phyloP scores from a whole-genome alignment of 2,329 filamentous ascomycete species.

The Pseudogymnoascus sp. region DNA sequence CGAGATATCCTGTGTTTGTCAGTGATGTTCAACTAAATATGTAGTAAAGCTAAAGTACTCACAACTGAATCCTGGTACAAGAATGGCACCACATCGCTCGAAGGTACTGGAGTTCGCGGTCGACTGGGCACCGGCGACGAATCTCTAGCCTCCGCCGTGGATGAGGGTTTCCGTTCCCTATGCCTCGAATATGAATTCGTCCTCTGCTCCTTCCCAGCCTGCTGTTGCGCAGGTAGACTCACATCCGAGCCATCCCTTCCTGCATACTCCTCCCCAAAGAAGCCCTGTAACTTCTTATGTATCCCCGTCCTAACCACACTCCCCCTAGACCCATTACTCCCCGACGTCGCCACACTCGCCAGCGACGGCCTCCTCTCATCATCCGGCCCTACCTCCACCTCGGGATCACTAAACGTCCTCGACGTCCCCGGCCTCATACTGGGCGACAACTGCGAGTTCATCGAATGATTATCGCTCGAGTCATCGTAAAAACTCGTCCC shows the following conservation, averaged over 20 bases:
- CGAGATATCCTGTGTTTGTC: slow-evolving; percentile 54
- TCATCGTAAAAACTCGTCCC: slow-evolving; percentile 60
- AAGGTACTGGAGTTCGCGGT: slow-evolving; percentile 77
- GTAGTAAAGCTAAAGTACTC: slow-evolving; percentile 33
- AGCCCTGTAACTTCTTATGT: slow-evolving; percentile 68
- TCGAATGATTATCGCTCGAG: slow-evolving; percentile 67
- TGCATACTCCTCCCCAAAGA: slow-evolving; percentile 86
- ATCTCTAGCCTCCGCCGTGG: slow-evolving; percentile 64
- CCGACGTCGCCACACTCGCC: slow-evolving; percentile 78
- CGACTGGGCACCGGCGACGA: slow-evolving; percentile 69
- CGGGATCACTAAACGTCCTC: slow-evolving; percentile 48
- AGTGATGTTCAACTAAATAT: slow-evolving; percentile 12
- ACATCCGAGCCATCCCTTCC: slow-evolving; percentile 68
- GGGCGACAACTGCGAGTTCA: slow-evolving; percentile 56
- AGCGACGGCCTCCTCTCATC: slow-evolving; percentile 81
- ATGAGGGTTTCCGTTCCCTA: slow-evolving; percentile 76
- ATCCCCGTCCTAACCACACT: slow-evolving; percentile 63
- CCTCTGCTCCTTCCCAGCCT: slow-evolving; percentile 51
- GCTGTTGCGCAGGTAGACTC: slow-evolving; percentile 44
- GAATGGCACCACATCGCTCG: slow-evolving; percentile 95
- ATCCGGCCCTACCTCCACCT: slow-evolving; percentile 54
- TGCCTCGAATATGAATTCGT: slow-evolving; percentile 54
- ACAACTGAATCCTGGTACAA: slow-evolving; percentile 82
- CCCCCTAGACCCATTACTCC: slow-evolving; percentile 74
- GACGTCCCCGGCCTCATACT: slow-evolving; percentile 51